Evolutionary conservation across 106 monocot genomes (phyloP), one percentile per base, ranked within the genome.

Genomic region (Dendrobium chrysotoxum): DNA sequence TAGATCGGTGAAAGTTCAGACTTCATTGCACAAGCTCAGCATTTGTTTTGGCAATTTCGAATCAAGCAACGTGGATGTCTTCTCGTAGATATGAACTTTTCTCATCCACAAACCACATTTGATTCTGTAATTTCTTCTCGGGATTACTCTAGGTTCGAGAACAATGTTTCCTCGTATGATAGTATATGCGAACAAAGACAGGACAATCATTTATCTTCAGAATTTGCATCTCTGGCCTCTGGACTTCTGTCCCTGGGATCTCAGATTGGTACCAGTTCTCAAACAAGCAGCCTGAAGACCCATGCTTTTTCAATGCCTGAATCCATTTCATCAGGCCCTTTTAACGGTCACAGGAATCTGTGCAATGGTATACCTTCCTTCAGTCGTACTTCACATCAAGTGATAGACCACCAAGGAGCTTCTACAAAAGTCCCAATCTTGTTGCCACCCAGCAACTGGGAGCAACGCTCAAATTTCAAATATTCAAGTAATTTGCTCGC

Each of bases 1-100:
- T 82, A 98, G 95, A 80, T 95, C 71, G 23, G 40, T 23, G 92
- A 97, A 80, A 91, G 77, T 84, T 79, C 78, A 11, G 86, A 81
- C 77, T 92, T 97, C 67, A 23, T 92, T 16, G 58, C 78, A 57
- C 82, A 94, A 82, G 88, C 82, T 61, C 85, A 79, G 66, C 47
- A 78, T 26, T 61, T 73, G 18, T 57, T 92, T 31, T 71, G 68
- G 70, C 82, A 66, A 58, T 28, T 42, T 23, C 80, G 75, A 64
- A 80, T 23, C 55, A 61, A 81, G 40, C 50, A 50, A 50, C 50
- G 13, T 15, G 5, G 9, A 44, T 44, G 28, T 30, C 57, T 46
- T 80, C 2, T 78, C 6, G 44, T 53, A 25, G 26, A 55, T 57
- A 16, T 38, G 20, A 80, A 75, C 11, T 77, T 80, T 40, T 23